phyloP scores from a whole-genome alignment of 2,329 filamentous ascomycete species.

The Xylariaceae sp. region DNA sequence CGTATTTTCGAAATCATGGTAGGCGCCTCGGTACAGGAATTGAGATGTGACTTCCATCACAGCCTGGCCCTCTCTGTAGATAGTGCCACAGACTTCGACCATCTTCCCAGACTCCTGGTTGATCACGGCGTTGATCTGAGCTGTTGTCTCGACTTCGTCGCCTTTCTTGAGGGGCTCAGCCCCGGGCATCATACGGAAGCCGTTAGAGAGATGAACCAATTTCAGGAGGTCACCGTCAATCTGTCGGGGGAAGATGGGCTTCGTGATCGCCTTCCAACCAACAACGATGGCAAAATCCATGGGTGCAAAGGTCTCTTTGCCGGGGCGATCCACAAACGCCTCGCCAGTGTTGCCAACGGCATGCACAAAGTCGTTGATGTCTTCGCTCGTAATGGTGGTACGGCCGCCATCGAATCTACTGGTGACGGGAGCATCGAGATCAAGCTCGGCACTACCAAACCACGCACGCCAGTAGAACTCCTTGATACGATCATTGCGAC shows the following conservation, averaged over 20 bases:
- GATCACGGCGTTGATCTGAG: slow-evolving; percentile 94
- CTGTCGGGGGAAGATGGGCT: slow-evolving; percentile 94
- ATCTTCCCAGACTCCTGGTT: slow-evolving; percentile 99
- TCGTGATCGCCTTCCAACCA: slow-evolving; percentile 98
- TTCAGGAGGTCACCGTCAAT: slow-evolving; percentile 96
- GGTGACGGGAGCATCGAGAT: slow-evolving; percentile 78
- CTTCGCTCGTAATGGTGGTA: slow-evolving; percentile 79
- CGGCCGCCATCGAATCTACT: slow-evolving; percentile 86
- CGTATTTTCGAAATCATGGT: slow-evolving; percentile 93
- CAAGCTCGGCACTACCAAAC: slow-evolving; percentile 81
- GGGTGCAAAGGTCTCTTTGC: slow-evolving; percentile 87
- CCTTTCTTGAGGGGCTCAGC: slow-evolving; percentile 93
- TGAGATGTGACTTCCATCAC: slow-evolving; percentile 99
- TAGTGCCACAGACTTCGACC: slow-evolving; percentile 99
- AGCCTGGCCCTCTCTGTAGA: slow-evolving; percentile 70
- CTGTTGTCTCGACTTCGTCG: slow-evolving; percentile 84
- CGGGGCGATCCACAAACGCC: slow-evolving; percentile 90
- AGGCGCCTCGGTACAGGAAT: slow-evolving; percentile 90
- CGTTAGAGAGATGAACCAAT: slow-evolving; percentile 92
- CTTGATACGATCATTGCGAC: slow-evolving; percentile 95
- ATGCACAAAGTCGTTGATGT: slow-evolving; percentile 98
- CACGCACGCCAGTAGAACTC: slow-evolving; percentile 98
- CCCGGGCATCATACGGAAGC: slow-evolving; percentile 96
- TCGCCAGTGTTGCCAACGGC: slow-evolving; percentile 97
- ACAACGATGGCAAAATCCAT: slow-evolving; percentile 99